Evolutionary conservation across 768 basidiomycete genomes (phyloP).

Genomic region (Trametes elegans): DNA sequence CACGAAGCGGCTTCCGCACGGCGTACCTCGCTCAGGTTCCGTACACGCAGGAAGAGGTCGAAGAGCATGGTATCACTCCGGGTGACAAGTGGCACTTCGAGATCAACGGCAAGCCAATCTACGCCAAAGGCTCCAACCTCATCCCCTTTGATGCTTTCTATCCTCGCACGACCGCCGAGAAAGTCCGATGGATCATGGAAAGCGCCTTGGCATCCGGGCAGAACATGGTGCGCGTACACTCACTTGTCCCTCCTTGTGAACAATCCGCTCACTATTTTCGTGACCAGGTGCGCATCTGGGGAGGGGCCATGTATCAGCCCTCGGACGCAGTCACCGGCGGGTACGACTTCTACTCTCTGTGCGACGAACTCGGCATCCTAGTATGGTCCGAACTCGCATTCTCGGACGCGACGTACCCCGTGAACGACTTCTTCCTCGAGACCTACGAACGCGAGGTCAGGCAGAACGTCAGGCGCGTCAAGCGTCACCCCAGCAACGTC

Average conservation of each 20-base stretch:
- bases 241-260: neutral
- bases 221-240: slow-evolving; percentile 46
- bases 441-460: slow-evolving; percentile 54
- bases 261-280: neutral
- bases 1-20: slow-evolving; percentile 56
- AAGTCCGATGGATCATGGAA: slow-evolving; percentile 53
- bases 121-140: slow-evolving; percentile 52
- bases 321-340: slow-evolving; percentile 37
- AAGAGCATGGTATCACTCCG: slow-evolving; percentile 48
- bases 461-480: slow-evolving; percentile 54
- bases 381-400: slow-evolving; percentile 63
- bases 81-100: slow-evolving; percentile 62
- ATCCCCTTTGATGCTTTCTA: slow-evolving; percentile 64
- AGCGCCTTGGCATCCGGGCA: slow-evolving; percentile 53
- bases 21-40: slow-evolving; percentile 50
- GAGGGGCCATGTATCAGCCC: slow-evolving; percentile 43
- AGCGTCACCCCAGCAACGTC: slow-evolving; percentile 52
- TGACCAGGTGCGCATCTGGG: slow-evolving; percentile 53
- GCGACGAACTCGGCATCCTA: slow-evolving; percentile 59
- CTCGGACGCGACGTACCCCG: slow-evolving; percentile 53
- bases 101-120: slow-evolving; percentile 56
- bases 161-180: slow-evolving; percentile 44
- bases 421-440: slow-evolving; percentile 52
- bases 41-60: slow-evolving; percentile 45
- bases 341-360: slow-evolving; percentile 55